Base-by-base conservation (phyloP, 139 green algal genomes). In the Pleodorina starrii region DNA sequence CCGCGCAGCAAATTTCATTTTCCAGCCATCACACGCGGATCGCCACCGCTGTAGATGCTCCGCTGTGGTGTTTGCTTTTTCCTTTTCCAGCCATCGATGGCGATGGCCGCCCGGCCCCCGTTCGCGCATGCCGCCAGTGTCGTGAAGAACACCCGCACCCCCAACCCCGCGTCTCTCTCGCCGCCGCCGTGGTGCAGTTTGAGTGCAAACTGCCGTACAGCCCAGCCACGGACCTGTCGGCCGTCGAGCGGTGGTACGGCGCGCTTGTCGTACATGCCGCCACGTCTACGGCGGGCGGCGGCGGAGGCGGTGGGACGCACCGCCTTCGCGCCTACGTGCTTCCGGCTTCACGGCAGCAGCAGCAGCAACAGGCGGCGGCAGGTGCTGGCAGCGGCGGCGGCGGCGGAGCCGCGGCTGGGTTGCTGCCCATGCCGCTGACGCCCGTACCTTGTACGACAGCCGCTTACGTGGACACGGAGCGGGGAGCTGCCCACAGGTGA, bases 211-310 rank as follows among this genome's bases (percentile, higher is more conserved):
- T 86, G 60, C 74, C 72, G 32, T 87, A 88, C 73, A 88, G 59
- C 63, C 72, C 80, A 2, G 86, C 81, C 25, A 85, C 79, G 35
- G 86, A 93, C 72, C 40, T 93, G 1, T 93, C 90, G 3, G 86
- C 86, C 2, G 38, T 81, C 0, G 80, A 93, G 48, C 85, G 81
- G 21, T 78, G 60, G 40, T 91, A 88, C 85, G 82, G 75, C 57
- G 23, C 75, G 11, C 73, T 94, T 23, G 89, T 92, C 29, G 21
- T 92, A 57, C 89, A 88, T n/a, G 36, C 81, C n/a, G 25, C 74
- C 17, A 23, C 27, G 3, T 27, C 40, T 29, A 14, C 84, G 9
- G 43, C 63, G 27, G 54, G 17, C 63, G 68, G 81, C 25, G 54
- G 3, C 29, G 51, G 38, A 46, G 35, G 7, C 25, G 35, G 36